Conservation (phyloP, 148 eudicot species). For the Limonium bicolor region DNA sequence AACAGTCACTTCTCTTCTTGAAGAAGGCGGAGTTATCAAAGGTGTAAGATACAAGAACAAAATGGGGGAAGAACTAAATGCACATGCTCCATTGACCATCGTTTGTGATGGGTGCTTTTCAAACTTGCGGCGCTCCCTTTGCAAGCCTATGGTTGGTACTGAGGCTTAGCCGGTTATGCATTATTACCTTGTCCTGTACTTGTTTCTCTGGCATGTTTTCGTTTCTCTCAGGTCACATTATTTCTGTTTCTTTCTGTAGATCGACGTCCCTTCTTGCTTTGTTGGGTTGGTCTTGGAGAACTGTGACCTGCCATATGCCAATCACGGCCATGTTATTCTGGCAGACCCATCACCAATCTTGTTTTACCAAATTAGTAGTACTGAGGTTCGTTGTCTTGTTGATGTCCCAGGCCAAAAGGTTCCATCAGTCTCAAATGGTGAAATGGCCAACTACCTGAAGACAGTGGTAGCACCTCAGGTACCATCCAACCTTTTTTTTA, state of each 20-base stretch:
- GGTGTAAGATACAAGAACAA: constrained; percentile 73
- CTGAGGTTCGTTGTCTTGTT: constrained; percentile 70
- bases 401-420: constrained; percentile 89
- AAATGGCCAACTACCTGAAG: constrained; percentile 69
- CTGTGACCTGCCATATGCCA: constrained; percentile 50
- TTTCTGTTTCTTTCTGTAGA: constrained; percentile 22
- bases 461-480: constrained; percentile 64
- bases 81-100: constrained; percentile 75
- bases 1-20: constrained; percentile 69
- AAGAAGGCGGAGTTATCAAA: constrained; percentile 53
- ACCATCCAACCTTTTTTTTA: too few relatives aligned
- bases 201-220: background rate
- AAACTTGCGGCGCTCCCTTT: constrained; percentile 64
- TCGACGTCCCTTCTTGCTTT: constrained; percentile 72
- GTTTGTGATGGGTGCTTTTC: constrained; percentile 93
- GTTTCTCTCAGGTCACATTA: background rate
- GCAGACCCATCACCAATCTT: constrained; percentile 75
- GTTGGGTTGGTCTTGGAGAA: constrained; percentile 82
- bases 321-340: constrained; percentile 71
- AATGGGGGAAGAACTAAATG: constrained; percentile 40
- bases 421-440: constrained; percentile 69
- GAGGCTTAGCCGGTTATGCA: background rate
- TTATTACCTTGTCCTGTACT: background rate
- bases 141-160: constrained; percentile 48
- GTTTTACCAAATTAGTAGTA: constrained; percentile 67